A percentile compares a stretch with the other conserved stretches of the same genome.
These are phyloP conservation scores for Naegleria gruberi DNA, from an alignment of 208 protist genomes.

Conservation along the genomic window DNA sequence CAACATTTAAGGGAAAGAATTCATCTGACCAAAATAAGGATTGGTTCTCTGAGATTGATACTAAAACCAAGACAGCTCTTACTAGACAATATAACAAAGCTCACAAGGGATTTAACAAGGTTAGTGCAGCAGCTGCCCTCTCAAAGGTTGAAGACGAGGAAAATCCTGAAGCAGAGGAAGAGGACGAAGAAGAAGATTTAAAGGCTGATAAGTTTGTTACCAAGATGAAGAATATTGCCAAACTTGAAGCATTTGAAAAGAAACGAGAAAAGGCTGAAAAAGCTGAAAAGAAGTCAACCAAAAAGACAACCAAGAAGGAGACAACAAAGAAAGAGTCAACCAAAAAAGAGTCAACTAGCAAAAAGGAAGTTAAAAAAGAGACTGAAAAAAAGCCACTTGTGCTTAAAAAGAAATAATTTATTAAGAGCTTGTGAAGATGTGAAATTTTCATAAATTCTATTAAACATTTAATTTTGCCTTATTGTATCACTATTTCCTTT, in stretches of 20 bases:
- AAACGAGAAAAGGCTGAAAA: neutral
- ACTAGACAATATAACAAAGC: neutral
- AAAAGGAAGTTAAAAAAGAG: neutral
- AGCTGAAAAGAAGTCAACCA: neutral
- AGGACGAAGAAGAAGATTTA: neutral
- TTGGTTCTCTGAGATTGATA: neutral
- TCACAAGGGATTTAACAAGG: constrained; percentile 11
- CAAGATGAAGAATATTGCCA: neutral
- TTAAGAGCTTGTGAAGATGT: no score
- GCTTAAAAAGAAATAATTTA: no score
- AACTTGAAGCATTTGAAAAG: neutral
- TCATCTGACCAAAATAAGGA: neutral
- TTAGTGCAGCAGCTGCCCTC: neutral
- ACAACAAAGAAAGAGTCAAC: neutral
- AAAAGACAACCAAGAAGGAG: neutral
- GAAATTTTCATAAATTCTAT: no score
- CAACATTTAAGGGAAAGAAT: constrained; percentile 15
- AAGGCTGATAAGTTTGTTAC: neutral
- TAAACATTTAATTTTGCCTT: no score
- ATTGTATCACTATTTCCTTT: no score
- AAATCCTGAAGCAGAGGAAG: neutral
- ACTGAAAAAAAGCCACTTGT: no score
- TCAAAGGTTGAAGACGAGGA: neutral
- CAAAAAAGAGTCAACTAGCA: neutral
- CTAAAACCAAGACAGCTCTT: neutral